These are phyloP conservation scores for Nemania sp. DNA, from an alignment of 2,329 filamentous ascomycete genomes.

Conservation along the genomic window DNA sequence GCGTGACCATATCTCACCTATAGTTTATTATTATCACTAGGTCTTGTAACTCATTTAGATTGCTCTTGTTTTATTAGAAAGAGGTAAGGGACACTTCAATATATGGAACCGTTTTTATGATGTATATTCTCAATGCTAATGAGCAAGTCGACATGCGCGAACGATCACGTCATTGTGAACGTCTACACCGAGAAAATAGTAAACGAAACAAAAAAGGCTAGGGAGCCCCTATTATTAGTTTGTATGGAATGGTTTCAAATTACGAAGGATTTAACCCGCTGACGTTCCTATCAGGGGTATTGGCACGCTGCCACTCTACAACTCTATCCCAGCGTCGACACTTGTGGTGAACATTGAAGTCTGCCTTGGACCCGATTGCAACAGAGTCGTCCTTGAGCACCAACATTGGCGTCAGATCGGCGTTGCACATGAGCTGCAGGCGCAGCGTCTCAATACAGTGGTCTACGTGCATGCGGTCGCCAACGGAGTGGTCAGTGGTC, in stretches of 20 bases:
- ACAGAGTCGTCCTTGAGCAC: conserved; percentile 4
- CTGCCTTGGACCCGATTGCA: conserved; percentile 1
- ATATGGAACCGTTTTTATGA: too few relatives aligned
- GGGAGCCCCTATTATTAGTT: neutral
- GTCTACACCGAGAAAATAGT: neutral
- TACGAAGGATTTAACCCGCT: neutral
- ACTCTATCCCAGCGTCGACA: conserved; percentile 25
- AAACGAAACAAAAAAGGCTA: neutral
- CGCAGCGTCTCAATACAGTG: conserved; percentile 33
- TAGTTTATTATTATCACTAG: too few relatives aligned
- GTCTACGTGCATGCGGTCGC: conserved; percentile 31
- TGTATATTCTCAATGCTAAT: too few relatives aligned
- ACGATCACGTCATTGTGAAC: too few relatives aligned
- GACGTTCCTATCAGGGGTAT: conserved; percentile 6
- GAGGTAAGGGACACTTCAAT: too few relatives aligned
- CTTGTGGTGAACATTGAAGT: conserved; percentile 28
- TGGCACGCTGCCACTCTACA: conserved; percentile 14
- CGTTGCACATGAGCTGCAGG: conserved; percentile 28
- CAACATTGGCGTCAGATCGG: conserved; percentile 24
- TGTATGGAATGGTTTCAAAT: neutral
- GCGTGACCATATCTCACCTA: too few relatives aligned
- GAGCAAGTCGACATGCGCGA: too few relatives aligned
- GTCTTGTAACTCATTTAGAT: too few relatives aligned
- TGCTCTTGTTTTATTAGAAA: too few relatives aligned
- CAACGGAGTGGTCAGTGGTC: neutral